These are phyloP conservation scores for Penicillium lagena DNA, from an alignment of 495 filamentous ascomycete genomes.

Conservation along the genomic window DNA sequence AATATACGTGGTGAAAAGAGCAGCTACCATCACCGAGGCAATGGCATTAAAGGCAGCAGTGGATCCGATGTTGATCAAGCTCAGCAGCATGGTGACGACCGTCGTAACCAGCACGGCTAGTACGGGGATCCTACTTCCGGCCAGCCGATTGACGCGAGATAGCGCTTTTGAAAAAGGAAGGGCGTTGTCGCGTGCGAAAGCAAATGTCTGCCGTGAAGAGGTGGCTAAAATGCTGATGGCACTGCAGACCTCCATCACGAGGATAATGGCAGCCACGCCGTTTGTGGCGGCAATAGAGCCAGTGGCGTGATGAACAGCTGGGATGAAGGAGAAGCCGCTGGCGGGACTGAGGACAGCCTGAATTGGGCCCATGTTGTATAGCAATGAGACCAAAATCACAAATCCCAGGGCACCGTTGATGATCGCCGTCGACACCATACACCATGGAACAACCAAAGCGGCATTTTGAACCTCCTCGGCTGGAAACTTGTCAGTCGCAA, in stretches of 20 bases:
- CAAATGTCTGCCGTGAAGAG: conserved; percentile 39
- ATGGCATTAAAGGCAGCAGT: conserved; percentile 40
- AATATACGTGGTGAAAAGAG: conserved; percentile 36
- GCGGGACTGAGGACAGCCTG: conserved; percentile 20
- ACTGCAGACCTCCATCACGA: conserved; percentile 34
- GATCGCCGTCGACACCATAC: conserved; percentile 36
- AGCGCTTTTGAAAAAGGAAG: conserved; percentile 31
- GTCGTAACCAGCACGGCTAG: conserved; percentile 45
- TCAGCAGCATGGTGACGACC: conserved; percentile 41
- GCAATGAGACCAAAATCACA: conserved; percentile 36
- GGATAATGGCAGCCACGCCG: conserved; percentile 31
- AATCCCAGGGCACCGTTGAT: conserved; percentile 38
- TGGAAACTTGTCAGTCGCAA: not conserved
- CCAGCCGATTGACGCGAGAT: conserved; percentile 29
- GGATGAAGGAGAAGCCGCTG: conserved; percentile 33
- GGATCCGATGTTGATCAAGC: conserved; percentile 40
- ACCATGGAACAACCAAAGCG: conserved; percentile 33
- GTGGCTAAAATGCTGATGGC: conserved; percentile 34
- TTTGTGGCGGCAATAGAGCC: conserved; percentile 22
- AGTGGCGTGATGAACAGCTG: conserved; percentile 26
- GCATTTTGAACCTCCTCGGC: conserved; percentile 47
- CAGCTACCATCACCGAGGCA: conserved; percentile 34
- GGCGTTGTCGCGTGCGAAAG: conserved; percentile 47
- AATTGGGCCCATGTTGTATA: conserved; percentile 39
- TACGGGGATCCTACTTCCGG: conserved; percentile 38